phyloP scores from a whole-genome alignment of 2,329 filamentous ascomycete species.

The Leptographium radiaticola region DNA sequence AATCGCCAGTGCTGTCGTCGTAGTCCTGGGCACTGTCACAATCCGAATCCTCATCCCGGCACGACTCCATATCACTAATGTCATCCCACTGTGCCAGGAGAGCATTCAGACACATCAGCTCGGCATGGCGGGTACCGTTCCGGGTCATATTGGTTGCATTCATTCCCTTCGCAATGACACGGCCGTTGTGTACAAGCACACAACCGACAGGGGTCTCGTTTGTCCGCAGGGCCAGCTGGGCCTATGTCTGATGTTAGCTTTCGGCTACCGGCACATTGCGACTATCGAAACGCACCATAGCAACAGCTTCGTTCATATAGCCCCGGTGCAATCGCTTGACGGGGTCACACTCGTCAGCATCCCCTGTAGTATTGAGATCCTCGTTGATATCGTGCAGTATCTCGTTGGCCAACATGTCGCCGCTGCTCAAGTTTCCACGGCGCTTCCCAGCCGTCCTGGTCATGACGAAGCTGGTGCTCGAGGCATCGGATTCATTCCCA shows the following conservation, averaged over 20 bases:
- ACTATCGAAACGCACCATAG: conserved; percentile 50
- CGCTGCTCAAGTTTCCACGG: conserved; percentile 10
- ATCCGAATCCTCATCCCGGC: conserved; percentile 27
- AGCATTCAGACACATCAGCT: conserved; percentile 72
- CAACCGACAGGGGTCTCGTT: conserved; percentile 97
- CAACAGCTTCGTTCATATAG: conserved; percentile 77
- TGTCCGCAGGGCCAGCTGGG: conserved; percentile 66
- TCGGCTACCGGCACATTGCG: not conserved
- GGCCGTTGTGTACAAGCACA: conserved; percentile 70
- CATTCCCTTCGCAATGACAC: conserved; percentile 81
- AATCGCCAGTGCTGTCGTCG: conserved; percentile 14
- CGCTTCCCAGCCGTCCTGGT: conserved; percentile 13
- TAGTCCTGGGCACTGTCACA: conserved; percentile 17
- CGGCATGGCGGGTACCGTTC: conserved; percentile 86
- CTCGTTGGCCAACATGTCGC: conserved; percentile 13
- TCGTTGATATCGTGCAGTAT: conserved; percentile 16
- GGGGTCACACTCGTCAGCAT: conserved; percentile 18
- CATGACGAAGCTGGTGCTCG: conserved; percentile 10
- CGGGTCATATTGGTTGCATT: conserved; percentile 91
- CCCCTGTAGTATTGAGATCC: conserved; percentile 11
- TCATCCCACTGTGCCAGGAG: conserved; percentile 31
- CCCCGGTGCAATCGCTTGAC: conserved; percentile 26
- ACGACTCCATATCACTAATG: conserved; percentile 15
- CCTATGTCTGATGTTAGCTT: conserved; percentile 34
- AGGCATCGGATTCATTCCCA: conserved; percentile 8